These are phyloP conservation scores for Candida sakaeoensis DNA, from an alignment of 805 yeast species.

Conservation along the genomic window DNA sequence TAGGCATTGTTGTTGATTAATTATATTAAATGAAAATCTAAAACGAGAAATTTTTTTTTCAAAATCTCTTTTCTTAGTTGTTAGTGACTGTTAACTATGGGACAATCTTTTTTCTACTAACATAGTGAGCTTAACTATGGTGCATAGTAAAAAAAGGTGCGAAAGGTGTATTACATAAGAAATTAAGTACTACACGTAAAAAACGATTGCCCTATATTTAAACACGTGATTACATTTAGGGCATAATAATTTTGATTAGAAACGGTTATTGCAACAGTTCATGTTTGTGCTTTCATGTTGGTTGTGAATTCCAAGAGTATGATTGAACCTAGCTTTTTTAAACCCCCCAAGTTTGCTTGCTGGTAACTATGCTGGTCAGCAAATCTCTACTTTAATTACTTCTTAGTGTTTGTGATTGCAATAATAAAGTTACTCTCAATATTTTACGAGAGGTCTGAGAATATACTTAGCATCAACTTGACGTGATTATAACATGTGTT, in stretches of 20 bases:
- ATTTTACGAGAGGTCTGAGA: too few species aligned
- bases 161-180: background rate
- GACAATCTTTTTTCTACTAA: background rate
- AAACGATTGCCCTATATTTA: background rate
- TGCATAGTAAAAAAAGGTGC: background rate
- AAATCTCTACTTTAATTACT: too few species aligned
- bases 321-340: too few species aligned
- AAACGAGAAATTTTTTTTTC: slow-evolving; percentile 5
- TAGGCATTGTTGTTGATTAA: slow-evolving; percentile 67
- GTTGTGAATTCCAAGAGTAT: too few species aligned
- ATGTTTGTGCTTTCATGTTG: too few species aligned
- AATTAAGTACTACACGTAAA: background rate
- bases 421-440: too few species aligned
- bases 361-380: too few species aligned
- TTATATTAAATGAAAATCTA: slow-evolving; percentile 1
- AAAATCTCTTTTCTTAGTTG: background rate
- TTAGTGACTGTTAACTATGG: slow-evolving; percentile 4
- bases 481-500: too few species aligned
- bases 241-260: background rate
- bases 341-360: too few species aligned
- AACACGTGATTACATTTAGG: background rate
- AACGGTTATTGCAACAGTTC: too few species aligned
- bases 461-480: too few species aligned
- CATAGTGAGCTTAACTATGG: background rate
- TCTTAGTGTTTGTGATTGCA: too few species aligned